phyloP scores from a whole-genome alignment of 176 grass and related monocot genomes.

The Avena sativa region DNA sequence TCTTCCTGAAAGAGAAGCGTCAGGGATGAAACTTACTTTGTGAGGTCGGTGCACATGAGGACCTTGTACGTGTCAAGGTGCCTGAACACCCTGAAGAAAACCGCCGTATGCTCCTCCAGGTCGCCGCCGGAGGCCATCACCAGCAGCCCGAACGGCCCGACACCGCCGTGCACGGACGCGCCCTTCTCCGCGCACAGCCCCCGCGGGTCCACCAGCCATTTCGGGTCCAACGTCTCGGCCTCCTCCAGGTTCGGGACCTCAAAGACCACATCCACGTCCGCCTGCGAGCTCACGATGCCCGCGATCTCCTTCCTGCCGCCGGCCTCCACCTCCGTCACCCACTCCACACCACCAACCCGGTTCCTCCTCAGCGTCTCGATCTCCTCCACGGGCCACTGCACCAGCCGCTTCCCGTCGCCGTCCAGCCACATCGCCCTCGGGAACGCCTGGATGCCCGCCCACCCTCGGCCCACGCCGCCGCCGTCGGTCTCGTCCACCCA shows the following conservation, averaged over 20 bases:
- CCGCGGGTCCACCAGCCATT: constrained; percentile 53
- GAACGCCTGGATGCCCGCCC: constrained; percentile 76
- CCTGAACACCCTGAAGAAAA: constrained; percentile 81
- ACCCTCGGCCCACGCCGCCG: constrained; percentile 59
- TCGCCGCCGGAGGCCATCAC: constrained; percentile 63
- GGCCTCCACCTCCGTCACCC: constrained; percentile 38
- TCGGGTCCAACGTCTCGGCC: constrained; percentile 48
- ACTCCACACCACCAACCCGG: constrained; percentile 34
- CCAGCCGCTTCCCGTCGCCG: constrained; percentile 58
- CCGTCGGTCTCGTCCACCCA: constrained; percentile 82
- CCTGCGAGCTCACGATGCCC: constrained; percentile 55
- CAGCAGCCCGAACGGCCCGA: constrained; percentile 81
- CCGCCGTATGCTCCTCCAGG: constrained; percentile 62
- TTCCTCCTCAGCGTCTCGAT: constrained; percentile 66
- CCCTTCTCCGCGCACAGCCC: constrained; percentile 52
- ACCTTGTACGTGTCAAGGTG: constrained; percentile 38
- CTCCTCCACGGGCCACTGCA: constrained; percentile 80
- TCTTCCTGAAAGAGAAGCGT: background rate
- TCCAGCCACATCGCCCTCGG: constrained; percentile 73
- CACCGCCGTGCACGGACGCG: constrained; percentile 51
- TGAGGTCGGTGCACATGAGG: constrained; percentile 73
- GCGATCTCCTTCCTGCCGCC: constrained; percentile 46
- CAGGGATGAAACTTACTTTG: background rate
- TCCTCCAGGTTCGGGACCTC: constrained; percentile 45
- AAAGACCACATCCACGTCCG: constrained; percentile 62